Conservation (phyloP, 225 moss, liverwort and hornwort genomes). For the Ulota crispa region DNA sequence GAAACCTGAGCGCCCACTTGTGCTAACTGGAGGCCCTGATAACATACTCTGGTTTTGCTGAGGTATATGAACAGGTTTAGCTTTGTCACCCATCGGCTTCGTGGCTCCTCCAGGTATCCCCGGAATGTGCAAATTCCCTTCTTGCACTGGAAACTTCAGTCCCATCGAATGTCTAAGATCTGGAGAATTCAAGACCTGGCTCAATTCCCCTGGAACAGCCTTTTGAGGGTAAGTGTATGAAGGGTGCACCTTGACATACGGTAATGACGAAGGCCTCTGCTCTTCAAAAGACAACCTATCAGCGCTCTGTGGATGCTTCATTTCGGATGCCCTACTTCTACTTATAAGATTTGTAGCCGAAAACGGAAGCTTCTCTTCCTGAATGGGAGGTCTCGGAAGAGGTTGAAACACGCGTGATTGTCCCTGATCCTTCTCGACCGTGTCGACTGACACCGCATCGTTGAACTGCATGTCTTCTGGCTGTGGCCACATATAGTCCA, state of each 20-base stretch:
- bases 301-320: constrained; percentile 24
- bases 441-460: constrained; percentile 40
- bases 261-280: constrained; percentile 34
- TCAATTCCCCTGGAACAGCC: constrained; percentile 27
- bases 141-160: constrained; percentile 31
- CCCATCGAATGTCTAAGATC: constrained; percentile 36
- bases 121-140: constrained; percentile 23
- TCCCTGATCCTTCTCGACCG: constrained; percentile 46
- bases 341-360: constrained; percentile 36
- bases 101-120: constrained; percentile 14
- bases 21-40: constrained; percentile 42
- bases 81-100: constrained; percentile 36
- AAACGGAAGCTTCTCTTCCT: constrained; percentile 39
- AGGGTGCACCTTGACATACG: constrained; percentile 27
- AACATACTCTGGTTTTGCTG: constrained; percentile 43
- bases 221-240: constrained; percentile 23
- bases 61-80: constrained; percentile 22
- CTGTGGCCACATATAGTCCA: constrained; percentile 39
- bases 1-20: constrained; percentile 59
- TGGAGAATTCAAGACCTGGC: constrained; percentile 24
- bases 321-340: constrained; percentile 35
- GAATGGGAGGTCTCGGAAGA: constrained; percentile 24
- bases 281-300: constrained; percentile 30
- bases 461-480: constrained; percentile 44
- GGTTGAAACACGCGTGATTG: constrained; percentile 29